A percentile compares a stretch with the other conserved stretches of the same genome.
Evolutionary conservation across 106 monocot species (phyloP).

Genomic region (Allium sativum): DNA sequence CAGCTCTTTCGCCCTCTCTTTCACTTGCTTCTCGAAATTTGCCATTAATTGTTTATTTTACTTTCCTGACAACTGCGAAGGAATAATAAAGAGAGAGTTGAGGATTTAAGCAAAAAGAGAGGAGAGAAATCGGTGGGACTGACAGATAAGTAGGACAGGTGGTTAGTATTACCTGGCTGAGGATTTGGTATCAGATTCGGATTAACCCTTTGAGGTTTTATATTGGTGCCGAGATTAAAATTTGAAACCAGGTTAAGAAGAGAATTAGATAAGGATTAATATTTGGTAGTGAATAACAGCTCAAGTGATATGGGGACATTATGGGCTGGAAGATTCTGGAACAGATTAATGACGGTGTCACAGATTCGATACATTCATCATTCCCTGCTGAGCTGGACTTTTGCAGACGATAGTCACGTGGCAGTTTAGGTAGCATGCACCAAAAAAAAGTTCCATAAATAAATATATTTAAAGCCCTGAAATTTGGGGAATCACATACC

Average conservation of each 20-base stretch:
- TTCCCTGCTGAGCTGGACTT: too few species aligned
- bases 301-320: not conserved
- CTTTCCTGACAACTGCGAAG: not conserved
- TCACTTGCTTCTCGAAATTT: conserved; percentile 17
- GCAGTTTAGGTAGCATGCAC: too few species aligned
- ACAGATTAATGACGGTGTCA: not conserved
- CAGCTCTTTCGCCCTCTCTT: conserved; percentile 17
- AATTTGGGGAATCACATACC: too few species aligned
- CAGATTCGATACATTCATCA: too few species aligned
- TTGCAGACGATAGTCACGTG: too few species aligned
- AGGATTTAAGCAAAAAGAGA: not conserved
- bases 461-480: too few species aligned
- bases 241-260: not conserved
- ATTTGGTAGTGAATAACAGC: not conserved
- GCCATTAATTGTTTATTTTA: not conserved
- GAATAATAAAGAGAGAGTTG: not conserved
- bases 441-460: too few species aligned
- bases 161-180: not conserved
- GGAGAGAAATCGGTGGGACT: not conserved
- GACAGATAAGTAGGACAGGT: not conserved
- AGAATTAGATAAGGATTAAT: not conserved
- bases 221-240: not conserved
- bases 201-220: not conserved
- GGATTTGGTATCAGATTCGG: not conserved
- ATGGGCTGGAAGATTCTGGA: not conserved